Evolutionary conservation across 176 grass and related monocot species (phyloP).

Genomic region (Rhynchospora tenuis): DNA sequence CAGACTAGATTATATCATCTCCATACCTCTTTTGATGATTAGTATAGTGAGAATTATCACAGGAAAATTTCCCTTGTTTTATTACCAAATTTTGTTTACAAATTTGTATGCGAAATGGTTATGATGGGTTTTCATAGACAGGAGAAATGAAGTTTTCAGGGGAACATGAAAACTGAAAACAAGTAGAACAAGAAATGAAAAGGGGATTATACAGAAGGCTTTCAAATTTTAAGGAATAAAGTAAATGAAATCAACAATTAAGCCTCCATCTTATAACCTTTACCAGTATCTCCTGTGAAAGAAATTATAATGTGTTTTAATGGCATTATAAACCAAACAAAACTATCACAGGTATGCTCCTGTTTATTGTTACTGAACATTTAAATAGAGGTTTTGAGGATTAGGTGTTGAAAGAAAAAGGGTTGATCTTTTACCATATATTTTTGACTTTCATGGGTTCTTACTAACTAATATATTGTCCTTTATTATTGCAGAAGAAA

Average conservation of each 20-base stretch:
- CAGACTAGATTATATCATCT: neutral
- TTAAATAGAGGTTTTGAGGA: neutral
- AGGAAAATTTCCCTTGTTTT: neutral
- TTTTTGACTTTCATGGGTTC: neutral
- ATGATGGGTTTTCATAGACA: neutral
- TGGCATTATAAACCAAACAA: neutral
- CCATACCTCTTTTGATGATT: neutral
- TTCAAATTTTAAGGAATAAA: neutral
- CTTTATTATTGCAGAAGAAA: conserved; percentile 65
- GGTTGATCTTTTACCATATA: neutral
- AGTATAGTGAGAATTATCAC: neutral
- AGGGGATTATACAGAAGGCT: neutral
- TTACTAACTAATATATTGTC: conserved; percentile 15
- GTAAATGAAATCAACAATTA: neutral
- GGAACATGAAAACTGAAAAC: neutral
- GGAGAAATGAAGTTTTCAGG: neutral
- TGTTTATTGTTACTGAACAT: neutral
- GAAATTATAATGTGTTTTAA: neutral
- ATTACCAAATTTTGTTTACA: neutral
- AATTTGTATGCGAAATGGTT: neutral
- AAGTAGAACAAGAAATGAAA: neutral
- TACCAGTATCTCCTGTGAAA: neutral
- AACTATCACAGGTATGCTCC: neutral
- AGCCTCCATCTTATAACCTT: neutral
- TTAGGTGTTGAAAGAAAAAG: neutral